Base-by-base conservation (phyloP, 306 rosid species). In the Bauhinia variegata region DNA sequence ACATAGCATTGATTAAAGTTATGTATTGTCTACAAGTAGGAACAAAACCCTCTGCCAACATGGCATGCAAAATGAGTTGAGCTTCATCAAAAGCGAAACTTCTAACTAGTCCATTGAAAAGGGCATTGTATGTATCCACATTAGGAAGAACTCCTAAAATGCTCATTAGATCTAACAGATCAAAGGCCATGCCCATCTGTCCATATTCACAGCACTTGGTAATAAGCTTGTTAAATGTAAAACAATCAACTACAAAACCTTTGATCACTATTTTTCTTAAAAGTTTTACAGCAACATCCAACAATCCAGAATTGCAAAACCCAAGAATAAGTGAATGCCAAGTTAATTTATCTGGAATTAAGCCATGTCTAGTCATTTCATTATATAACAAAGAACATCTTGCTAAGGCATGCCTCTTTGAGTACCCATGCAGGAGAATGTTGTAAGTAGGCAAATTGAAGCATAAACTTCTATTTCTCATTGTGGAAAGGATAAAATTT, bases 271-370 rank as follows among this genome's bases (percentile, higher is more conserved):
- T 76, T 83, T 64, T 67, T 75, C 73, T 83, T 78, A 89, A 75
- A 79, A 84, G 12, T 79, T 86, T 89, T 34, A 79, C 70, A 72
- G 88, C 91, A 77, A 84, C 67, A 28, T 84, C 88, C 74, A 84
- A 73, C 72, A 84, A 72, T 46, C 88, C 79, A 5, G 85, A 81
- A 66, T 65, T 55, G 13, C 84, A 84, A 77, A 57, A 70, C 44
- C 83, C 88, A 68, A 86, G 87, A 77, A 87, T 67, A 70, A 86
- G 88, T 80, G 89, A 80, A 78, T 84, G 91, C 54, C 83, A 79
- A 23, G 93, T 84, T 56, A 84, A 77, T 67, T 54, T 83, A 71
- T 89, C 82, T 12, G 88, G 87, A 32, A 50, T 44, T 63, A 83
- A 72, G 49, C 87, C 82, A 6, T 32, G 61, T 61, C 50, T 49